These are phyloP conservation scores for Fusarium siculi DNA, from an alignment of 2,329 filamentous ascomycete genomes.

Conservation along the genomic window DNA sequence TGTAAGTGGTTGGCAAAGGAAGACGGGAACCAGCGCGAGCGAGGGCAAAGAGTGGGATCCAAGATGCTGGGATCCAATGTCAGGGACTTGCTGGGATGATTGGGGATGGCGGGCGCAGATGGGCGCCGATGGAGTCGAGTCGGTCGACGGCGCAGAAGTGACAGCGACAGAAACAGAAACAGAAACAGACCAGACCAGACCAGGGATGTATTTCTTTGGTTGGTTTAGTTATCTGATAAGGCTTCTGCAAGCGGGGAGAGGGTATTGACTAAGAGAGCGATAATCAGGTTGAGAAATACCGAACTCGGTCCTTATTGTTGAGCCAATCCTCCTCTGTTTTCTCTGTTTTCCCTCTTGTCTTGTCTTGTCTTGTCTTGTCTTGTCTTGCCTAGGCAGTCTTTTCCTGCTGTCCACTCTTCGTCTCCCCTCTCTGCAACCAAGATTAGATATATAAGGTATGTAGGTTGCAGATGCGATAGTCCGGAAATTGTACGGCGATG, in stretches of 20 bases:
- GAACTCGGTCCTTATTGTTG: conserved; percentile 26
- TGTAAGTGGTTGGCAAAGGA: conserved; percentile 43
- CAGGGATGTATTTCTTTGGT: conserved; percentile 13
- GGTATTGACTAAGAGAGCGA: conserved; percentile 39
- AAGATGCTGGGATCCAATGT: conserved; percentile 43
- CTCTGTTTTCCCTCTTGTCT: not conserved
- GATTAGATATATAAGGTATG: not conserved
- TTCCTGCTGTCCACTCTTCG: not conserved
- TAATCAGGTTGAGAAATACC: conserved; percentile 22
- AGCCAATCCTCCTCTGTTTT: conserved; percentile 15
- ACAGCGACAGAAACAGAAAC: not conserved
- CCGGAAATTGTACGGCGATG: conserved; percentile 20
- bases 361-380: not conserved
- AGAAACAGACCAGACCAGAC: conserved; percentile 34
- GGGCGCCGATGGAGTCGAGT: conserved; percentile 43
- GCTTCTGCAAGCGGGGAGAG: conserved; percentile 42
- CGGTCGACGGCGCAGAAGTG: conserved; percentile 26
- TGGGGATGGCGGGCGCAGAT: conserved; percentile 45
- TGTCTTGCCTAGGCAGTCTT: not conserved
- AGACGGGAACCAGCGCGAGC: conserved; percentile 20
- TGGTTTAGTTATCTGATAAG: conserved; percentile 43
- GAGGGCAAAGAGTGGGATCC: conserved; percentile 44
- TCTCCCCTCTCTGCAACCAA: not conserved
- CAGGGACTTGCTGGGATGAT: conserved; percentile 40
- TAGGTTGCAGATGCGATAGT: conserved; percentile 1